Conservation (phyloP, 1,139 yeast genomes). For the Sugiyamaella japonica region DNA sequence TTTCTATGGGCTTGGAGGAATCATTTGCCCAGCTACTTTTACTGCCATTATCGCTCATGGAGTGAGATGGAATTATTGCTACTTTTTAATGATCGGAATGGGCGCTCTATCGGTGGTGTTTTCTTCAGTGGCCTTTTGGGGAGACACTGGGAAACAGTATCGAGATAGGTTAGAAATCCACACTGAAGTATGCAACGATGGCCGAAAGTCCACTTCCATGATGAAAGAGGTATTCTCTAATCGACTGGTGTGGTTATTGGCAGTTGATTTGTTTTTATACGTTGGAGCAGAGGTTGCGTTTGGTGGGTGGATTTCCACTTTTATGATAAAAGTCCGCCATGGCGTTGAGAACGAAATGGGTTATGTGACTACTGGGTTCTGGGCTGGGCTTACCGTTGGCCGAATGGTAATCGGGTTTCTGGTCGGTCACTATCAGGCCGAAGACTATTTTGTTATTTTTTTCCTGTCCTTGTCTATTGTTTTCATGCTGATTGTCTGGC, state of each 20-base stretch:
- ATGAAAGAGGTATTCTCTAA: constrained; percentile 44
- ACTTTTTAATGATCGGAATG: constrained; percentile 49
- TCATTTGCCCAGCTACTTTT: constrained; percentile 58
- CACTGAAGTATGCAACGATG: not conserved
- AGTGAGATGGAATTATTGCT: constrained; percentile 55
- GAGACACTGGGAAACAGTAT: constrained; percentile 27
- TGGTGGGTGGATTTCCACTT: constrained; percentile 74
- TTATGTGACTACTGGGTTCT: constrained; percentile 67
- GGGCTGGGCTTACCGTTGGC: constrained; percentile 70
- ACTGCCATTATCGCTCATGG: constrained; percentile 54
- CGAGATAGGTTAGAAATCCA: constrained; percentile 15
- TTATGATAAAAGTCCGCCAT: constrained; percentile 55
- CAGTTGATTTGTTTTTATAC: constrained; percentile 58
- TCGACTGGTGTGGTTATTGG: constrained; percentile 59
- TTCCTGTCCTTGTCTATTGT: constrained; percentile 31
- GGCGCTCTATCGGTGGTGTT: constrained; percentile 36
- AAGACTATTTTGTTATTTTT: constrained; percentile 30
- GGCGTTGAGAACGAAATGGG: constrained; percentile 52
- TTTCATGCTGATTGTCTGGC: constrained; percentile 34
- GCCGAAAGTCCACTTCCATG: constrained; percentile 3
- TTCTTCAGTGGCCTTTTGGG: constrained; percentile 27
- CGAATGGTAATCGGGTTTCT: constrained; percentile 48
- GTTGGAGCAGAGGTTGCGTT: constrained; percentile 69
- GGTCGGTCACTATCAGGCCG: constrained; percentile 32
- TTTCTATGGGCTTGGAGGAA: constrained; percentile 63